Evolutionary conservation across 2,329 filamentous ascomycete species (phyloP).

Genomic region (Bipolaris oryzae): DNA sequence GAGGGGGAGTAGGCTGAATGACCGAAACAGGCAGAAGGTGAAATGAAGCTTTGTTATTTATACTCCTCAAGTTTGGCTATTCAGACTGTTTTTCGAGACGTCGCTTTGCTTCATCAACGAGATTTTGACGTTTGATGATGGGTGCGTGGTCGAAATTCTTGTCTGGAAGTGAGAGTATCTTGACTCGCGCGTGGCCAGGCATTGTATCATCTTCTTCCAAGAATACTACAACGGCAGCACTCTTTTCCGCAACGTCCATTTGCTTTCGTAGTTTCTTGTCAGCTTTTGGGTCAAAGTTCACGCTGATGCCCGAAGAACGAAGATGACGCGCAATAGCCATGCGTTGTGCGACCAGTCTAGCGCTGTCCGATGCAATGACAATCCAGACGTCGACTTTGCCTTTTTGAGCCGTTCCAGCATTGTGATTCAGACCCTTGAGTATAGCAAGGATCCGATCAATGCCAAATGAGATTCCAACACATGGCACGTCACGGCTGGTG

Average conservation of each 20-base stretch:
- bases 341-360: conserved; percentile 78
- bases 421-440: conserved; percentile 74
- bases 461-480: conserved; percentile 84
- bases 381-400: conserved; percentile 75
- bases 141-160: conserved; percentile 72
- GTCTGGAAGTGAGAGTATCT: conserved; percentile 78
- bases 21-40: not conserved
- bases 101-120: conserved; percentile 65
- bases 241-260: conserved; percentile 80
- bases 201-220: conserved; percentile 81
- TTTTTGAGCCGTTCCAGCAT: conserved; percentile 67
- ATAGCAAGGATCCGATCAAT: conserved; percentile 91
- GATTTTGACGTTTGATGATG: conserved; percentile 65
- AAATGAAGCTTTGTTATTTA: not conserved
- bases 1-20: not conserved
- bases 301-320: conserved; percentile 84
- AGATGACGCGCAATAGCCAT: conserved; percentile 75
- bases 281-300: conserved; percentile 83
- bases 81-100: conserved; percentile 12
- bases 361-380: conserved; percentile 79
- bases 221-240: conserved; percentile 76
- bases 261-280: conserved; percentile 84
- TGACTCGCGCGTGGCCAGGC: conserved; percentile 80
- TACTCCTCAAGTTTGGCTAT: not conserved
- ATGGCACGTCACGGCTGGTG: conserved; percentile 81